Evolutionary conservation across 2,329 filamentous ascomycete genomes (phyloP).

Genomic region (Magnaporthiopsis rhizophila): DNA sequence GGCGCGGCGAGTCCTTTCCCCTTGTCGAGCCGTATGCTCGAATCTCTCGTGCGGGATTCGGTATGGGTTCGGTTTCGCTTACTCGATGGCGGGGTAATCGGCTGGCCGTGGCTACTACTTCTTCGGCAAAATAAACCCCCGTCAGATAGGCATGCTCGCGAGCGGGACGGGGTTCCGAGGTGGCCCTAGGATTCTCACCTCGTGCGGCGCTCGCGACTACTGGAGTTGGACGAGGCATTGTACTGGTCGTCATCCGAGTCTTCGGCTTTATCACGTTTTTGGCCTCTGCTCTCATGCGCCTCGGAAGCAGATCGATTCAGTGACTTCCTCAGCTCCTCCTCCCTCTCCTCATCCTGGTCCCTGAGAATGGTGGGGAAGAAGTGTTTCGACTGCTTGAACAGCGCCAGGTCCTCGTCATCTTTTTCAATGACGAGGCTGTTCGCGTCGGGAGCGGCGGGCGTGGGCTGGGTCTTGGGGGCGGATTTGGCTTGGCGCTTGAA

Average conservation of each 20-base stretch:
- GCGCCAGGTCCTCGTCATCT: constrained; percentile 28
- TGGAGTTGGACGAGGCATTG: constrained; percentile 1
- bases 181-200: constrained; percentile 1
- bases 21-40: constrained; percentile 2
- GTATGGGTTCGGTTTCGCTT: background rate
- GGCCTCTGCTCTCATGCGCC: constrained; percentile 15
- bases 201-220: background rate
- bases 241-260: constrained; percentile 9
- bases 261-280: constrained; percentile 12
- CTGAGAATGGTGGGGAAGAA: constrained; percentile 31
- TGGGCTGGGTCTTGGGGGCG: background rate
- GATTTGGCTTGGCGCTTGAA: constrained; percentile 13
- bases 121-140: background rate
- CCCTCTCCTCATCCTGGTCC: constrained; percentile 14
- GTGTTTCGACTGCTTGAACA: constrained; percentile 43
- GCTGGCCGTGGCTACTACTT: background rate
- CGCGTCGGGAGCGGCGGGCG: background rate
- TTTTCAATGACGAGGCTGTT: constrained; percentile 15
- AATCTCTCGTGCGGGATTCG: background rate
- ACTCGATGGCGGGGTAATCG: constrained; percentile 4
- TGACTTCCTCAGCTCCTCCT: constrained; percentile 27
- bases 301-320: constrained; percentile 13
- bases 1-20: constrained; percentile 7
- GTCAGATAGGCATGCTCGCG: background rate
- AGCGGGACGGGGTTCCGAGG: too few species aligned